Base-by-base conservation (phyloP, 805 yeast genomes). In the Tetrapisispora arboricola region DNA sequence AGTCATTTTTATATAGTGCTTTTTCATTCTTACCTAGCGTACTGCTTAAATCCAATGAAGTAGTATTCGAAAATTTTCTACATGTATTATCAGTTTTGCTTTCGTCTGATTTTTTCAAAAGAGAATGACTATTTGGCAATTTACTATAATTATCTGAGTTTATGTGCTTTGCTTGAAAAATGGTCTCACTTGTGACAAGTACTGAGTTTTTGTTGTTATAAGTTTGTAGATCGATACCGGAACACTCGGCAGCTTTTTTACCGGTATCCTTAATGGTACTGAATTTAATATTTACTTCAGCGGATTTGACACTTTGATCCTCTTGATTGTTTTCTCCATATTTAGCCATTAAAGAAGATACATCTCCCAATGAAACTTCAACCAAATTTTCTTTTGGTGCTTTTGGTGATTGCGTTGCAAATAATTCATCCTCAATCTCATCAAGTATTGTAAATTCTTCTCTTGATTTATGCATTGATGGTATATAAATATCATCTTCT, bases 361-460 rank as follows among this genome's bases (percentile, higher is more conserved):
- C 25, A 11, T 32, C 25, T 4, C 7, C 11, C n/a, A 32, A 19
- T 6, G 24, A 4, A 18, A 18, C 34, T 20, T 21, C 41, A 22
- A 17, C 20, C n/a, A 17, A 9, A n/a, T 40, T 33, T 4, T 32
- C 31, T 15, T 29, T 43, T 16, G 36, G 18, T 16, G 28, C 13
- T 17, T 34, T 31, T 12, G 42, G 32, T n/a, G 44, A 36, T 9
- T 24, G 32, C 3, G 28, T 29, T 8, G 36, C 45, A 12, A 43
- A 21, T 3, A 43, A 39, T 34, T 49, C 53, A 35, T 46, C 38
- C 15, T 51, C 53, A 13, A 48, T 29, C 8, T 36, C 36, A 22
- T 51, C 51, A 11, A 49, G 27, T 9, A 36, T 27, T 11, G 49
- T 39, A 15, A 41, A 32, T 10, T 41, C 42, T 34, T 41, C 29